phyloP scores from a whole-genome alignment of 2,329 filamentous ascomycete genomes.

The Fusarium virguliforme region DNA sequence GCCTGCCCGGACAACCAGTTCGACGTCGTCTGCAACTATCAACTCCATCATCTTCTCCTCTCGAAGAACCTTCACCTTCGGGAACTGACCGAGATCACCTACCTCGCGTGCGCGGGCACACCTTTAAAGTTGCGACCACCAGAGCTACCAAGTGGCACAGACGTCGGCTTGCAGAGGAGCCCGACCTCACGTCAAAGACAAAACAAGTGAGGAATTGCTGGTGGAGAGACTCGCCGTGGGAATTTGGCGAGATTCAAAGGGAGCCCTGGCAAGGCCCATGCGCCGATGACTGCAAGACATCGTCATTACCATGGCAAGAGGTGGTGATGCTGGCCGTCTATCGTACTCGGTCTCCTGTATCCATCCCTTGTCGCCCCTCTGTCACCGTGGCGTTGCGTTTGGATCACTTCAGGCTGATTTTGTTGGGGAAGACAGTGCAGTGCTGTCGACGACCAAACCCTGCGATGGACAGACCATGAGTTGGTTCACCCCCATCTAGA shows the following conservation, averaged over 20 bases:
- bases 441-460: constrained; percentile 14
- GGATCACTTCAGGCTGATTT: constrained; percentile 30
- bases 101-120: constrained; percentile 5
- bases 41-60: background rate
- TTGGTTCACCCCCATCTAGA: constrained; percentile 25
- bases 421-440: constrained; percentile 33
- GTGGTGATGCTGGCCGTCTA: constrained; percentile 10
- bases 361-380: constrained; percentile 20
- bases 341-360: background rate
- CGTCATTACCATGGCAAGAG: constrained; percentile 11
- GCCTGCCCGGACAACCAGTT: background rate
- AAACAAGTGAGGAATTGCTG: constrained; percentile 12
- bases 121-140: constrained; percentile 12
- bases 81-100: constrained; percentile 16
- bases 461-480: constrained; percentile 36
- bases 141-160: constrained; percentile 8
- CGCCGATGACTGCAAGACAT: constrained; percentile 33
- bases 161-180: constrained; percentile 3
- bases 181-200: constrained; percentile 5
- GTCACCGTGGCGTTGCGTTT: constrained; percentile 29
- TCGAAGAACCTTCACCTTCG: constrained; percentile 7
- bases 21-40: constrained; percentile 4
- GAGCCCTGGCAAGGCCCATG: constrained; percentile 14
- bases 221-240: background rate
- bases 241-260: constrained; percentile 27